Evolutionary conservation across 306 rosid genomes (phyloP), one percentile per base, ranked within the genome.

Genomic region (Medicago lupulina): DNA sequence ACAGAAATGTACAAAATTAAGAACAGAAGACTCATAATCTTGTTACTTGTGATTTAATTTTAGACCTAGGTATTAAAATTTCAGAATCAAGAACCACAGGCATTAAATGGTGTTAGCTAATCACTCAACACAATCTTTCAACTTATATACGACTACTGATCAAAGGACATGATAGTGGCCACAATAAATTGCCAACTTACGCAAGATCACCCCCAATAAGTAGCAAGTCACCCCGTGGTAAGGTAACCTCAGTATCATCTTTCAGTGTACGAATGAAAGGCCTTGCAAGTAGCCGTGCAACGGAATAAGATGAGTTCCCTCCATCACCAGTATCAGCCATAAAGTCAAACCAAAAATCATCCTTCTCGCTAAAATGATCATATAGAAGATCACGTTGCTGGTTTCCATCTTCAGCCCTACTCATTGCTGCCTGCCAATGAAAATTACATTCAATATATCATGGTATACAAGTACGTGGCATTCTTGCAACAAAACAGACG

Each of bases 251-350:
- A 58, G 96, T 83, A 76, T 85, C 93, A 64, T 81, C 97, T 67
- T 79, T 81, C 57, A 59, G 44, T 36, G 91, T 54, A 69, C 70
- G 74, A 81, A 95, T 84, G 65, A 82, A 84, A 76, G 97, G 97
- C 84, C 85, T 97, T 74, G 99, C 97, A 80, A 95, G 97, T 21
- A 95, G 87, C 62, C 90, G 87, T 62, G 99, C 97, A 72, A 95
- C 83, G 9, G 97, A 36, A 92, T 92, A 95, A 54, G 99, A 92
- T 71, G 97, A 90, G 90, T 95, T 95, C 73, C 99, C 99, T 80
- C 99, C 99, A 71, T 95, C 99, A 16, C 99, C 99, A 19, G 99
- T 95, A 84, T 95, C 99, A 80, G 99, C 97, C 97, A 92, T 92
- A 84, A 95, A 95, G 84, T 95, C 99, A 84, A 95, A 95, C 97